Evolutionary conservation across 352 stramenopile genomes (phyloP), one percentile per base, ranked within the genome.

Genomic region (Phytophthora foliorum): DNA sequence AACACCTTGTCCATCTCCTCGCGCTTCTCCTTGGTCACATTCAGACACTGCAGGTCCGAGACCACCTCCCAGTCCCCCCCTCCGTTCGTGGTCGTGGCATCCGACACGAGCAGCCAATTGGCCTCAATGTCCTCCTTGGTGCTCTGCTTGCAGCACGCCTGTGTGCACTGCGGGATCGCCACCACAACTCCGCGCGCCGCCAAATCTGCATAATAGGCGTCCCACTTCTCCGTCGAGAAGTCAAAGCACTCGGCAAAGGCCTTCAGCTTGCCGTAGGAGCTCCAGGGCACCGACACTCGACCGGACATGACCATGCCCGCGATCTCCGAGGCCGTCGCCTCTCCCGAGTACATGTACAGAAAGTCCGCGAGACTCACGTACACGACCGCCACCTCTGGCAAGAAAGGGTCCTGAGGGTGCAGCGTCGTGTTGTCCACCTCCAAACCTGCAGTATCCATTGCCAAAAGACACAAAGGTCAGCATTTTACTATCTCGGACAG

Each of bases 341-440:
- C 82, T 44, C 88, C 88, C 34, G 86, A 93, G 75, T 95, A 95
- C 88, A 95, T 95, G 78, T 89, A 93, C 45, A 95, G 68, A 52
- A 95, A 95, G 53, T 95, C 88, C 2, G 81, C 80, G 1, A 95
- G 72, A 59, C 81, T 93, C 48, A 95, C 80, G 62, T 86, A 72
- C 41, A 95, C 84, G 4, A 89, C 77, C 11, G 83, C 85, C n/a
- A 84, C 80, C n/a, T 92, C 80, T 1, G 73, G 71, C 24, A 84
- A 52, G 41, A 90, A 91, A 39, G 82, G 74, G 59, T 91, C 81
- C 36, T 78, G 69, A 6, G 69, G 68, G 21, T 77, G 63, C 36
- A 93, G 48, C 19, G 82, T 75, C 17, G 75, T 73, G 19, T 77
- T 82, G 13, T 78, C 76, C n/a, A 95, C 76, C 3, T 77, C 71